These are phyloP conservation scores for Candida quercuum DNA, from an alignment of 805 yeast genomes.

Conservation along the genomic window DNA sequence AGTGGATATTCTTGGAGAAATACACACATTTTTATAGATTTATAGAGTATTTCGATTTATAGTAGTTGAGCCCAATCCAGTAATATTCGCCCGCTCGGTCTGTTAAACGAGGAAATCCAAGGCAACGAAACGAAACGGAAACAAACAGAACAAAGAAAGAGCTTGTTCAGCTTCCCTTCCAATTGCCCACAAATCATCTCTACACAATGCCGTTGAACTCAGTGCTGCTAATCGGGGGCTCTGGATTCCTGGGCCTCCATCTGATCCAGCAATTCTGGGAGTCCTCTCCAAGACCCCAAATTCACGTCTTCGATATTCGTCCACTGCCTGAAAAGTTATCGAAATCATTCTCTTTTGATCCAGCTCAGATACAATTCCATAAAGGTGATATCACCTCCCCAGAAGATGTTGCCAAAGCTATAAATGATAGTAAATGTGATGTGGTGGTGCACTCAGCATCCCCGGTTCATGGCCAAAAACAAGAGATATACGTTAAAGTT, in stretches of 20 bases:
- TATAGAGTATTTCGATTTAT: background rate
- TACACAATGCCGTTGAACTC: slow-evolving; percentile 18
- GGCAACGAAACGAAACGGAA: background rate
- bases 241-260: slow-evolving; percentile 93
- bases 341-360: slow-evolving; percentile 68
- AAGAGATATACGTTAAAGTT: slow-evolving; percentile 79
- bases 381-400: slow-evolving; percentile 82
- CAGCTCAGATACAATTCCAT: slow-evolving; percentile 50
- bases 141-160: no score
- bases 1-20: background rate
- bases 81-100: background rate
- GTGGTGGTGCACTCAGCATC: slow-evolving; percentile 95
- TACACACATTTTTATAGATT: no score
- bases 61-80: background rate
- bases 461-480: slow-evolving; percentile 87
- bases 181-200: background rate
- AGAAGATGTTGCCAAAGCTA: slow-evolving; percentile 61
- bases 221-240: slow-evolving; percentile 88
- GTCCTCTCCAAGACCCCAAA: slow-evolving; percentile 57
- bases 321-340: slow-evolving; percentile 75
- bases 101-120: background rate
- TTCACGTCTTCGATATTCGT: slow-evolving; percentile 88
- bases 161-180: no score
- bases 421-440: slow-evolving; percentile 51
- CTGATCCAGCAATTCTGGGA: slow-evolving; percentile 78